A percentile compares a stretch with the other conserved stretches of the same genome.
These are phyloP conservation scores for Daldinia childiae DNA, from an alignment of 495 filamentous ascomycete genomes.

Conservation along the genomic window DNA sequence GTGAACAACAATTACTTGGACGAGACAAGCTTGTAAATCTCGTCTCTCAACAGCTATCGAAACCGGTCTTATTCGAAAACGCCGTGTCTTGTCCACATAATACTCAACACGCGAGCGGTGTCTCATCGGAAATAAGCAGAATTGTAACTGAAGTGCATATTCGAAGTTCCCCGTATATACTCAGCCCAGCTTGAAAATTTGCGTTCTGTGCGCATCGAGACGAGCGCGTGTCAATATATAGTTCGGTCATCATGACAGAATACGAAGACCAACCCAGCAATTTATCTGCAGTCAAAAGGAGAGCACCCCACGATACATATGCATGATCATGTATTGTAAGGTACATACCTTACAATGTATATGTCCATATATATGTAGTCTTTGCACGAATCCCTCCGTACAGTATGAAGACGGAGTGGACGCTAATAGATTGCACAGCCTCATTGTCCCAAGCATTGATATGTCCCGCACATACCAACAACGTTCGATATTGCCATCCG, in stretches of 20 bases:
- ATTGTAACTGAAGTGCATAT: constrained; percentile 29
- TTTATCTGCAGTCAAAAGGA: constrained; percentile 38
- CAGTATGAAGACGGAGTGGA: constrained; percentile 22
- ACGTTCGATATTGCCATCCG: constrained; percentile 32
- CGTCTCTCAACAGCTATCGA: background rate
- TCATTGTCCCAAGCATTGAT: constrained; percentile 31
- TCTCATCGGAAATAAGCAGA: constrained; percentile 23
- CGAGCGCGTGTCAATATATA: constrained; percentile 19
- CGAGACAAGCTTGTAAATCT: background rate
- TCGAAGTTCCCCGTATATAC: constrained; percentile 19
- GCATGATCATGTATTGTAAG: background rate
- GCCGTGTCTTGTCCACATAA: background rate
- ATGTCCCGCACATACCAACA: constrained; percentile 26
- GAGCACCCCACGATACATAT: constrained; percentile 19
- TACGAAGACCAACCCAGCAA: constrained; percentile 31
- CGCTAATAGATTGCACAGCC: constrained; percentile 39
- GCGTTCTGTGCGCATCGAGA: constrained; percentile 13
- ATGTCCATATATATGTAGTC: background rate
- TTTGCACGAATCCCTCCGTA: constrained; percentile 22
- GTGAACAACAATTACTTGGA: background rate
- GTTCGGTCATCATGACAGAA: constrained; percentile 24
- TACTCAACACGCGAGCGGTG: constrained; percentile 5
- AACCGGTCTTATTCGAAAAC: constrained; percentile 4
- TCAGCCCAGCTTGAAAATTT: constrained; percentile 21
- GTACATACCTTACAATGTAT: background rate